Evolutionary conservation across 2,329 filamentous ascomycete genomes (phyloP), one percentile per base, ranked within the genome.

Genomic region (Exophiala viscosa): DNA sequence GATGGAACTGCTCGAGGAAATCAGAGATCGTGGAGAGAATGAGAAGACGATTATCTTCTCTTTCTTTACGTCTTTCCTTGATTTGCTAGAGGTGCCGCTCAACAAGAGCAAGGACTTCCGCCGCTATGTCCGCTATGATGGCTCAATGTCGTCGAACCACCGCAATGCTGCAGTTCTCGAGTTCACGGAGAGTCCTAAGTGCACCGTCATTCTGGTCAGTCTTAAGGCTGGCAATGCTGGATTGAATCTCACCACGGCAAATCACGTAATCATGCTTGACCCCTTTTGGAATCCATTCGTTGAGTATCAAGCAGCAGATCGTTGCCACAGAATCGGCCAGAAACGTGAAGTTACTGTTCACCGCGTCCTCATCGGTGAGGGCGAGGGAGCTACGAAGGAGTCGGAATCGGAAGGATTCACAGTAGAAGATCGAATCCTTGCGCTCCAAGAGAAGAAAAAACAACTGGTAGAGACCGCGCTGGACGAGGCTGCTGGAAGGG

Each of bases 281-380:
- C 90, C 90, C 0, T 95, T 95, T 73, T 96, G 90, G 89, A 96
- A 96, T 59, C 91, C 90, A 2, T 63, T 60, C 33, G 61, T 95
- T 44, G 91, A 96, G 71, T 89, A 90, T 70, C 91, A 96, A 70
- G 91, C 91, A 3, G 85, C 96, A 45, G 91, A 95, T 67, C 86
- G 91, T 17, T 88, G 90, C 2, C 87, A 96, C 69, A 86, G 91
- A 8, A 91, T 96, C 61, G 90, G 90, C 0, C 91, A 96, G 71
- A 73, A 77, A 60, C 78, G 79, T 3, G 74, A 83, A 6, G 91
- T 96, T 3, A 79, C 83, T 50, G 86, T 96, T 1, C 90, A 96
- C 66, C 85, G 89, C 3, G 80, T 96, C 18, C 73, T 96, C 2
- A 82, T 92, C 6, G 69, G 83, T 61, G 78, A 82, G 34, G 41